A percentile compares a stretch with the other conserved stretches of the same genome.
These are phyloP conservation scores for Diospyros kaki DNA, from an alignment of 148 eudicot species.

Conservation along the genomic window DNA sequence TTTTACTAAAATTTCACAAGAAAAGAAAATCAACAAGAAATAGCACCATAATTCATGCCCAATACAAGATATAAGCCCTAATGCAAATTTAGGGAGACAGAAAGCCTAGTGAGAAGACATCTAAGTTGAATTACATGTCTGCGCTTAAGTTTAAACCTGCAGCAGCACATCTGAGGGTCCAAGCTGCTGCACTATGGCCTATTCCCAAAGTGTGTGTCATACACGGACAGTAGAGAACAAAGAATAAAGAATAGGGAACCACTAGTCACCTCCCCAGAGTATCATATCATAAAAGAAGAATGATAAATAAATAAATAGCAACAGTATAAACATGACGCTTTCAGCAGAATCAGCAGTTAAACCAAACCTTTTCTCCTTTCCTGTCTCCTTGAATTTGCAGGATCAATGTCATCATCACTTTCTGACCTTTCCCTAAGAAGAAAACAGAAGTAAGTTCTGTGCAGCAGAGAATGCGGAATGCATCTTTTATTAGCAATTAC, in stretches of 20 bases:
- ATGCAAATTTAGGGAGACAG: too few species aligned
- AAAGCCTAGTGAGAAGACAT: too few species aligned
- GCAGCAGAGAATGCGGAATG: constrained; percentile 1
- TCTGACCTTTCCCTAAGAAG: constrained; percentile 44
- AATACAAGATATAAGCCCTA: too few species aligned
- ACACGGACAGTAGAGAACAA: background rate
- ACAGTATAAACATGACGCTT: background rate
- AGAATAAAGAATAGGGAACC: background rate
- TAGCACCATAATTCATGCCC: too few species aligned
- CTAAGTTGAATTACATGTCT: too few species aligned
- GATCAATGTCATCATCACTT: constrained; percentile 34
- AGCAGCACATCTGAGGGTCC: background rate
- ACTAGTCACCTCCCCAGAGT: too few species aligned
- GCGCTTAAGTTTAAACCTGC: background rate
- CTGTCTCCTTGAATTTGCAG: constrained; percentile 29
- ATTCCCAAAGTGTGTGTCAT: background rate
- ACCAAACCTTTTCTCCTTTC: constrained; percentile 50
- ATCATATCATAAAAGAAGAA: too few species aligned
- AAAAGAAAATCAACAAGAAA: too few species aligned
- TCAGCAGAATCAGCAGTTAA: constrained; percentile 1
- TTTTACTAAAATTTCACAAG: too few species aligned
- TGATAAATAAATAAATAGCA: background rate
- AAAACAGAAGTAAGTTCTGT: constrained; percentile 1
- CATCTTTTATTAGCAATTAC: background rate
- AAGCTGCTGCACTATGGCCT: too few species aligned